Evolutionary conservation across 495 filamentous ascomycete genomes (phyloP).

Genomic region (Cercophora scortea): DNA sequence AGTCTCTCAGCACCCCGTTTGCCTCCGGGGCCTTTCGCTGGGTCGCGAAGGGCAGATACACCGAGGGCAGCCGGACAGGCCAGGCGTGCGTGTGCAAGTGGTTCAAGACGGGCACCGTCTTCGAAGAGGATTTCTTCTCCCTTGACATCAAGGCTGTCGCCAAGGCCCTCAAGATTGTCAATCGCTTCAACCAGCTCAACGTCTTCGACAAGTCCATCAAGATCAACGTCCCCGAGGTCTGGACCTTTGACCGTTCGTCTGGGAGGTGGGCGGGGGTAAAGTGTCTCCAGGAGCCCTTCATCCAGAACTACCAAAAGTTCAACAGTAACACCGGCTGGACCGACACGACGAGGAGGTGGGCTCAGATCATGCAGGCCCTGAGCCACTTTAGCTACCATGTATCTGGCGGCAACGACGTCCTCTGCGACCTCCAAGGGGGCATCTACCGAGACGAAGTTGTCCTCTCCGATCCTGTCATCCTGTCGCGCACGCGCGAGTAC

Average conservation of each 20-base stretch:
- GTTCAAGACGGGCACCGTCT: slow-evolving; percentile 21
- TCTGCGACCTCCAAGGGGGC: slow-evolving; percentile 34
- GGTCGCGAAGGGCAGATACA: slow-evolving; percentile 25
- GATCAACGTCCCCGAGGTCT: slow-evolving; percentile 25
- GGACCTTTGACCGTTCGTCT: slow-evolving; percentile 6
- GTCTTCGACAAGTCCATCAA: slow-evolving; percentile 19
- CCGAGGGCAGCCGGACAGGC: slow-evolving; percentile 9
- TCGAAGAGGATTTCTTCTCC: slow-evolving; percentile 20
- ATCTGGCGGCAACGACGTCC: slow-evolving; percentile 24
- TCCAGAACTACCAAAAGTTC: slow-evolving; percentile 34
- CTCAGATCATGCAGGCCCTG: slow-evolving; percentile 30
- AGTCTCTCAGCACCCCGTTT: slow-evolving; percentile 15
- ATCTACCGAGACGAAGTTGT: slow-evolving; percentile 21
- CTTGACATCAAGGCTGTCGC: slow-evolving; percentile 27
- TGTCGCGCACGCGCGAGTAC: slow-evolving; percentile 20
- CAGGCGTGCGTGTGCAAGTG: slow-evolving; percentile 29
- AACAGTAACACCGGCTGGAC: slow-evolving; percentile 36
- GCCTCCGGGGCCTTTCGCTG: slow-evolving; percentile 23
- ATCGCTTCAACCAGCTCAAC: slow-evolving; percentile 25
- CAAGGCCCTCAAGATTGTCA: slow-evolving; percentile 26
- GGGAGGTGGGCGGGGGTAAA: slow-evolving; percentile 7
- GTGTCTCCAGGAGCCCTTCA: slow-evolving; percentile 24
- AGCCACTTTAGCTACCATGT: slow-evolving; percentile 37
- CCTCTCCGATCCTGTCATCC: slow-evolving; percentile 29
- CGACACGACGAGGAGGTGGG: slow-evolving; percentile 15